A percentile compares a stretch with the other conserved stretches of the same genome.
phyloP scores from a whole-genome alignment of 805 yeast species.

The Helenozyma rhizophorensis region DNA sequence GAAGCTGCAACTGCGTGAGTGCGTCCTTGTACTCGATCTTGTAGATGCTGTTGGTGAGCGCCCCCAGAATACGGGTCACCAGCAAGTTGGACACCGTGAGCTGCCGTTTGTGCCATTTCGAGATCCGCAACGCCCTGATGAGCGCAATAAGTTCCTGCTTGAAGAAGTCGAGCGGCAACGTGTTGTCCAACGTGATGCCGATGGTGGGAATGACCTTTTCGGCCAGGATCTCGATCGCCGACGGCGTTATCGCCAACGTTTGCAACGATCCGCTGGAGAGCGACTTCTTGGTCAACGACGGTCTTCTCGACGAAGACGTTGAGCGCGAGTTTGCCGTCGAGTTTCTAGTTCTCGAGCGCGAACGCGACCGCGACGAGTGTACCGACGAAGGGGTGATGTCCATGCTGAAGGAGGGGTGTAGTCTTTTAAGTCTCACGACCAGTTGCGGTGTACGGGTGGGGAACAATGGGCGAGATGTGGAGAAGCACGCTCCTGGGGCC shows the following conservation, averaged over 20 bases:
- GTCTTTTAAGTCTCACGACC: constrained; percentile 1
- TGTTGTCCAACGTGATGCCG: constrained; percentile 62
- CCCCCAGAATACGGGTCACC: constrained; percentile 78
- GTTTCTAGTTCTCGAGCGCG: constrained; percentile 31
- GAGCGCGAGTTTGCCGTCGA: constrained; percentile 32
- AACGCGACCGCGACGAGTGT: constrained; percentile 32
- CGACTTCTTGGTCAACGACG: constrained; percentile 31
- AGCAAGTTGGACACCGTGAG: constrained; percentile 40
- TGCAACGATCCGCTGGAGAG: constrained; percentile 31
- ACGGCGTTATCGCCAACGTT: constrained; percentile 25
- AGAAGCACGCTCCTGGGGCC: no score
- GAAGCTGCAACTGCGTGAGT: constrained; percentile 38
- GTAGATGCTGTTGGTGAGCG: constrained; percentile 87
- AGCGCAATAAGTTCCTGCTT: constrained; percentile 73
- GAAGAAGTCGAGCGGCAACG: constrained; percentile 79
- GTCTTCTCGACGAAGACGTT: constrained; percentile 30
- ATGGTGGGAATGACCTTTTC: constrained; percentile 45
- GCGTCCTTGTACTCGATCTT: constrained; percentile 54
- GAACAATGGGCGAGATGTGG: no score
- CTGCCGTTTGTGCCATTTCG: constrained; percentile 71
- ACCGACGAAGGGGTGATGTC: constrained; percentile 15
- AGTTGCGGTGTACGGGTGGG: constrained; percentile 1
- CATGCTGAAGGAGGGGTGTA: constrained; percentile 1
- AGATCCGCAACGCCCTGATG: constrained; percentile 57
- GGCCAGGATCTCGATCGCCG: constrained; percentile 23